Evolutionary conservation across 768 basidiomycete genomes (phyloP).

Genomic region (Tremella mesenterica): DNA sequence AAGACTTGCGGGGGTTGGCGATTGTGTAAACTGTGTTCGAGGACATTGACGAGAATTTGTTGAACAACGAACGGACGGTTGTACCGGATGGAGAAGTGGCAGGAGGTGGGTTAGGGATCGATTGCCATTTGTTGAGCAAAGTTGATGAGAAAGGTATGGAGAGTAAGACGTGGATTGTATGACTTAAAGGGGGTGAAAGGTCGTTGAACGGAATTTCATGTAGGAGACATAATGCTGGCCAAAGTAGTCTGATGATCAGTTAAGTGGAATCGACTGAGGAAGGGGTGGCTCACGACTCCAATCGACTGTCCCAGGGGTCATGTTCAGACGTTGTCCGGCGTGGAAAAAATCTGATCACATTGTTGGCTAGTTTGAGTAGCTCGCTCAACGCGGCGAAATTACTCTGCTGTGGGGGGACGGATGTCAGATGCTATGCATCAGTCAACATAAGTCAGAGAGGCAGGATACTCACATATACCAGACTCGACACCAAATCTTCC

Average conservation of each 20-base stretch:
- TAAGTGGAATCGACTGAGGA: neutral
- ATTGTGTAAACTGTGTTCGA: neutral
- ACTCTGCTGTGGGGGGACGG: conserved; percentile 49
- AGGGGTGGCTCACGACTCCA: conserved; percentile 56
- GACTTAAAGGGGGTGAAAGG: conserved; percentile 64
- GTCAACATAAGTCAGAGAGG: neutral
- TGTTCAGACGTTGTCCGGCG: conserved; percentile 46
- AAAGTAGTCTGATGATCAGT: conserved; percentile 53
- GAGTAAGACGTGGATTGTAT: conserved; percentile 73
- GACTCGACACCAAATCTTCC: conserved; percentile 25
- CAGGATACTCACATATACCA: conserved; percentile 27
- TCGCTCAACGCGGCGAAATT: conserved; percentile 68
- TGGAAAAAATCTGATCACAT: conserved; percentile 69
- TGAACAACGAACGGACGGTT: conserved; percentile 15
- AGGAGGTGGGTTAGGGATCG: conserved; percentile 40
- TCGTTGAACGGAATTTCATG: conserved; percentile 57
- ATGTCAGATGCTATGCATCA: conserved; percentile 25
- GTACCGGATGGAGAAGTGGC: conserved; percentile 45
- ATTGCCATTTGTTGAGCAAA: conserved; percentile 44
- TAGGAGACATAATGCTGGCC: conserved; percentile 63
- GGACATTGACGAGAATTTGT: conserved; percentile 9
- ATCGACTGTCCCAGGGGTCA: conserved; percentile 64
- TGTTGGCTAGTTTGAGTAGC: conserved; percentile 74
- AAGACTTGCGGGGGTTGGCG: conserved; percentile 8
- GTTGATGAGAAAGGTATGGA: conserved; percentile 57